Evolutionary conservation across 2,329 filamentous ascomycete genomes (phyloP).

Genomic region (Leptographium procerum): DNA sequence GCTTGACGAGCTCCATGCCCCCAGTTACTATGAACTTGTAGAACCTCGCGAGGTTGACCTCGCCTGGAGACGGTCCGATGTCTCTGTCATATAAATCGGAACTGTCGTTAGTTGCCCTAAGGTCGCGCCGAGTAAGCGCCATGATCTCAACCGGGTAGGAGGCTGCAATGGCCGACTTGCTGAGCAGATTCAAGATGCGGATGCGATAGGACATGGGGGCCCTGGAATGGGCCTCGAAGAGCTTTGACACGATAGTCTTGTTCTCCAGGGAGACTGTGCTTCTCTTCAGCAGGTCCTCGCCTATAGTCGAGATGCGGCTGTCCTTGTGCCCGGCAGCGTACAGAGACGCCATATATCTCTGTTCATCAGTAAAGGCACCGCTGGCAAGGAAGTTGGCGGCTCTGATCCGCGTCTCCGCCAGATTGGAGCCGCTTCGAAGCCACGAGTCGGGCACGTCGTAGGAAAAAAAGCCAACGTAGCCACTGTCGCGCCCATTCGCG

Average conservation of each 20-base stretch:
- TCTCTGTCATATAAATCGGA: conserved; percentile 6
- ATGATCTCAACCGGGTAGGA: conserved; percentile 57
- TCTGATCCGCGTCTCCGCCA: conserved; percentile 59
- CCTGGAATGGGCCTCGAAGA: conserved; percentile 67
- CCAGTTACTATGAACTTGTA: conserved; percentile 23
- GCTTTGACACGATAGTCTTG: conserved; percentile 42
- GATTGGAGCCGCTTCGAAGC: conserved; percentile 47
- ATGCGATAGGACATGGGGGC: conserved; percentile 63
- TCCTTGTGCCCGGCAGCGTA: conserved; percentile 77
- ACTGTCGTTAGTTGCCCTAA: conserved; percentile 16
- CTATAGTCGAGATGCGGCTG: conserved; percentile 69
- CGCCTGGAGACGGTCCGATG: conserved; percentile 2
- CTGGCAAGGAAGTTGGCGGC: conserved; percentile 66
- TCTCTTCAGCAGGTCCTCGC: conserved; percentile 80
- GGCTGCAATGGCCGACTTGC: conserved; percentile 65
- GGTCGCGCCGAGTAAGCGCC: conserved; percentile 58
- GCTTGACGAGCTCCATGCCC: conserved; percentile 64
- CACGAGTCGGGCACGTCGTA: conserved; percentile 59
- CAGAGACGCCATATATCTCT: conserved; percentile 74
- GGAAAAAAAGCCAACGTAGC: conserved; percentile 57
- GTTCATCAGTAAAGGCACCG: conserved; percentile 71
- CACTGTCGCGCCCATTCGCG: background rate
- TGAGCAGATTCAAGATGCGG: conserved; percentile 63
- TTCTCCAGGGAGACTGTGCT: conserved; percentile 66
- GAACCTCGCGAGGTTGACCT: background rate